Percentiles rank a stretch among this genome's conserved stretches.
Conservation (phyloP, 768 basidiomycete genomes). For the Rhizopogon salebrosus region DNA sequence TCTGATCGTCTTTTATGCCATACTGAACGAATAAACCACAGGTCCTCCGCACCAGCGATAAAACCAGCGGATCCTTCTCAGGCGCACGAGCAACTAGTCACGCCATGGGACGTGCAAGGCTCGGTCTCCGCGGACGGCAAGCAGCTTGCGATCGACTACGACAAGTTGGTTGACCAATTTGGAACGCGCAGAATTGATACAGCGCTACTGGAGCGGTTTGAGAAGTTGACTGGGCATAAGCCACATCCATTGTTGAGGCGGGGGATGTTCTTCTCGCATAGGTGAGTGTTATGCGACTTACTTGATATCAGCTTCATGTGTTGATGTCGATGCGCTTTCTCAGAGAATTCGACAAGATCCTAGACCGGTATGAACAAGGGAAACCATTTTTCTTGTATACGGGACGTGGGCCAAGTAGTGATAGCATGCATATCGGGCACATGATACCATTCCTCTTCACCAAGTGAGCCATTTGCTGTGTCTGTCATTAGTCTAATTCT, state of each 20-base stretch:
- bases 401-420: slow-evolving; percentile 92
- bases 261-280: slow-evolving; percentile 97
- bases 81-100: slow-evolving; percentile 72
- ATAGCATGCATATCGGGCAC: slow-evolving; percentile 96
- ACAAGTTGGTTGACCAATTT: slow-evolving; percentile 91
- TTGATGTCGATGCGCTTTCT: slow-evolving; percentile 2
- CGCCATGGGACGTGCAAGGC: slow-evolving; percentile 97
- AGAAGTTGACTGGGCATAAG: slow-evolving; percentile 79
- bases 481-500: slow-evolving; percentile 1
- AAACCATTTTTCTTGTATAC: slow-evolving; percentile 99
- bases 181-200: slow-evolving; percentile 81
- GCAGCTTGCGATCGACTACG: slow-evolving; percentile 92
- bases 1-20: background rate
- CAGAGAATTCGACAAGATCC: slow-evolving; percentile 89
- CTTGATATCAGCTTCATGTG: background rate
- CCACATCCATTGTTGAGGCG: slow-evolving; percentile 87
- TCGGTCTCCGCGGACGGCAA: slow-evolving; percentile 83
- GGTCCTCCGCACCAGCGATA: slow-evolving; percentile 19
- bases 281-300: slow-evolving; percentile 43
- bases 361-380: slow-evolving; percentile 93
- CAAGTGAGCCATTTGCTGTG: slow-evolving; percentile 52
- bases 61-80: slow-evolving; percentile 26
- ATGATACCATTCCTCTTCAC: slow-evolving; percentile 97
- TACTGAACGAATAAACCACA: slow-evolving; percentile 8
- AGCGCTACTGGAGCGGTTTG: slow-evolving; percentile 81